Base-by-base conservation (phyloP, 140 eudicot genomes). In the Ambrosia hybrid region DNA sequence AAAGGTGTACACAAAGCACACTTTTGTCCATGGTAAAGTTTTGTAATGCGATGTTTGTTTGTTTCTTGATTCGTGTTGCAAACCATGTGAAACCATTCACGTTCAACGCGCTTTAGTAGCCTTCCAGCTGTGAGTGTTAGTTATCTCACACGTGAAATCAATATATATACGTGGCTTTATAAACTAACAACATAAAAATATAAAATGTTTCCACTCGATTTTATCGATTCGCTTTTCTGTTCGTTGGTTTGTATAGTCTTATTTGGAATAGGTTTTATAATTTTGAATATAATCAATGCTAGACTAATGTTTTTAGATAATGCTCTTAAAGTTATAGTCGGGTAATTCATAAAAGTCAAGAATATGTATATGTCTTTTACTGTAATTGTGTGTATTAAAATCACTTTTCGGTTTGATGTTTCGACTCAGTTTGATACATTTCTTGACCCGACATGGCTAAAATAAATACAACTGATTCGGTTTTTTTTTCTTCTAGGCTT, bases 51-150 rank as follows among this genome's bases (percentile, higher is more conserved):
- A 76, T 76, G 7, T 76, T 76, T 65, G 72, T 76, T 76, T 57
- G 26, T 57, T 61, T 62, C 37, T 62, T 7, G 45, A 3, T 76
- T 46, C 13, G 55, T 78, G 82, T 63, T 71, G 73, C 73, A 71
- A 63, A 64, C 62, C 82, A 71, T 78, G 82, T 71, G 82, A 78
- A 39, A 21, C 76, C 71, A 70, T 77, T 61, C 72, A 69, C 66
- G 66, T 61, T 21, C 71, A 51, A 70, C 59, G 46, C 71, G 57
- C 51, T 53, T 62, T 45, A 78, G 82, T 73, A 71, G 82, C 26
- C 26, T 21, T 21, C 26, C 26, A 21, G 26, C 26, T 21, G 26
- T 21, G 26, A 21, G 26, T 21, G 26, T 21, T 21, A 21, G 26
- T 21, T 21, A 21, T 21, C 26, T 71, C 78, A 62, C 82, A 71